phyloP scores from a whole-genome alignment of 768 basidiomycete species.

The Porphyrellus cyaneotinctus region DNA sequence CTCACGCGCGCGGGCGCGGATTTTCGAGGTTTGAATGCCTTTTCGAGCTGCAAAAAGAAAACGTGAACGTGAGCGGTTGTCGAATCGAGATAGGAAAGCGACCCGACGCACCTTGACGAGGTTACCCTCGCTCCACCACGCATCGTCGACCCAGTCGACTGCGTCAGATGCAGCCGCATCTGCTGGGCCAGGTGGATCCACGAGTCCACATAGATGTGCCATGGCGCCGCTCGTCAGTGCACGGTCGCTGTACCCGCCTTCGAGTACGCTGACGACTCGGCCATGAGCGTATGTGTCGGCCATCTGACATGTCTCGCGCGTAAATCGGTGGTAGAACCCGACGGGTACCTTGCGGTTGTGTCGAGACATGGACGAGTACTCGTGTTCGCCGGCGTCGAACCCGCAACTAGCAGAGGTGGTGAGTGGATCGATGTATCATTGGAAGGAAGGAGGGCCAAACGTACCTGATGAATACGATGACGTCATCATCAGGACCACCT shows the following conservation, averaged over 20 bases:
- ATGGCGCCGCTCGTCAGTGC: conserved; percentile 81
- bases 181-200: conserved; percentile 11
- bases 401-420: conserved; percentile 58
- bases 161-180: neutral
- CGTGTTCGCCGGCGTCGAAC: conserved; percentile 93
- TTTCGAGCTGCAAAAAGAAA: conserved; percentile 49
- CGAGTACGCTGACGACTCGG: conserved; percentile 80
- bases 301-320: conserved; percentile 62
- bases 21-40: conserved; percentile 56
- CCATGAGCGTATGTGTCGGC: conserved; percentile 64
- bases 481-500: conserved; percentile 60
- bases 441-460: conserved; percentile 1
- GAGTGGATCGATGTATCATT: neutral
- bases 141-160: conserved; percentile 34
- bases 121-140: conserved; percentile 67
- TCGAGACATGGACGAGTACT: conserved; percentile 85
- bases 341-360: conserved; percentile 87
- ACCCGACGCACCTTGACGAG: conserved; percentile 46
- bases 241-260: conserved; percentile 92
- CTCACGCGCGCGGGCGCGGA: conserved; percentile 34
- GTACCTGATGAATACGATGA: conserved; percentile 84
- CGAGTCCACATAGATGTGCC: conserved; percentile 75
- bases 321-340: conserved; percentile 82
- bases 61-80: neutral
- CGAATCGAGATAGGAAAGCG: too few species aligned